Evolutionary conservation across 192 early-diverging fungal genomes (phyloP).

Genomic region (Umbelopsis ramanniana): DNA sequence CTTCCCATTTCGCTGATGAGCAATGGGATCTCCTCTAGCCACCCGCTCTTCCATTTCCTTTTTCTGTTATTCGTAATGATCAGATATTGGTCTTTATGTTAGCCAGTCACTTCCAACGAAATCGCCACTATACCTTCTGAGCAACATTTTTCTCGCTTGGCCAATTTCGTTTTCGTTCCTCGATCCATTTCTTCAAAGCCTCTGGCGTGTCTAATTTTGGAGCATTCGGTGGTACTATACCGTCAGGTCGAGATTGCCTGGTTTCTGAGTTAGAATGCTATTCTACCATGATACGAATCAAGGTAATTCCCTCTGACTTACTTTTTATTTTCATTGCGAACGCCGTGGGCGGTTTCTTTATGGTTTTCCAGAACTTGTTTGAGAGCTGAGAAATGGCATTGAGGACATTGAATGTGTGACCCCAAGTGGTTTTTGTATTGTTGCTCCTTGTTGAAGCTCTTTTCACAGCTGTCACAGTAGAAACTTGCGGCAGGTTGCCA

Average conservation of each 20-base stretch:
- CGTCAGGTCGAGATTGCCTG: constrained; percentile 27
- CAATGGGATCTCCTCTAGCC: constrained; percentile 35
- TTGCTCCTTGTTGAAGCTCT: not conserved
- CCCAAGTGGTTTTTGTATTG: constrained; percentile 2
- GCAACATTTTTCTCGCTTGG: constrained; percentile 73
- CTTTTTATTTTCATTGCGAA: constrained; percentile 11
- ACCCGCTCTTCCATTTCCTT: constrained; percentile 38
- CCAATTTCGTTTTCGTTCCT: constrained; percentile 76
- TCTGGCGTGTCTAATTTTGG: constrained; percentile 64
- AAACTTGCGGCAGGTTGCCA: not conserved
- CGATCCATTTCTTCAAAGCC: constrained; percentile 84
- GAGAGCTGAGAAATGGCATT: constrained; percentile 23
- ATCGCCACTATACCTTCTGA: constrained; percentile 55
- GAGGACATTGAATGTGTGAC: constrained; percentile 32
- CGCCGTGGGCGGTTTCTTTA: constrained; percentile 15
- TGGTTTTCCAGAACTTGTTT: constrained; percentile 18
- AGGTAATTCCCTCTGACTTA: not conserved
- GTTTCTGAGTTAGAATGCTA: not conserved
- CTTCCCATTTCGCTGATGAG: constrained; percentile 22
- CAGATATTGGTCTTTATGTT: not conserved
- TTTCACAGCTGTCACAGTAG: not conserved
- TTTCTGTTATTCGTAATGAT: constrained; percentile 27
- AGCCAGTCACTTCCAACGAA: not conserved
- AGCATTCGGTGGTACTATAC: constrained; percentile 35
- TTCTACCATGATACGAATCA: no score